Evolutionary conservation across 495 filamentous ascomycete species (phyloP).

Genomic region (Aspergillus affinis): DNA sequence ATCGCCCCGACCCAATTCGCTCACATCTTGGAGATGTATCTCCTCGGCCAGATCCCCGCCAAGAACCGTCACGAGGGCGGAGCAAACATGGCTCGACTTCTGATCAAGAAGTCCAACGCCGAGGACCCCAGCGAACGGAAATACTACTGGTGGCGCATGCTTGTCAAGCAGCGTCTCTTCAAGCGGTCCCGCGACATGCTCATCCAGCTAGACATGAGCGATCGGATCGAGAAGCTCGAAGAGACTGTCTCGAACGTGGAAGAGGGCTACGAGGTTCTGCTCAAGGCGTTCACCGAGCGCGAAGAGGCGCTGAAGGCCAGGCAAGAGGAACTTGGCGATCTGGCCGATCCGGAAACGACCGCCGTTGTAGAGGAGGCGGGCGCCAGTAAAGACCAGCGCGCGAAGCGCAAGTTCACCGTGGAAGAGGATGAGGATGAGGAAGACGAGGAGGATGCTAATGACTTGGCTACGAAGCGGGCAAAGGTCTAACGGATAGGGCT

Average conservation of each 20-base stretch:
- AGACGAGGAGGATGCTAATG: slow-evolving; percentile 39
- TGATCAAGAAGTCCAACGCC: slow-evolving; percentile 56
- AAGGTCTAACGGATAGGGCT: slow-evolving; percentile 28
- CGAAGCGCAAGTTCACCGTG: slow-evolving; percentile 50
- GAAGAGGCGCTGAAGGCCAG: slow-evolving; percentile 25
- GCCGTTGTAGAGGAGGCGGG: slow-evolving; percentile 20
- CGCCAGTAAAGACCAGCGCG: slow-evolving; percentile 26
- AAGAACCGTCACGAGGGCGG: slow-evolving; percentile 57
- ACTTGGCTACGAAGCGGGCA: slow-evolving; percentile 33
- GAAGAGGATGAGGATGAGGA: slow-evolving; percentile 52
- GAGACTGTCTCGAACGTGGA: slow-evolving; percentile 74
- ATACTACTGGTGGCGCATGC: slow-evolving; percentile 80
- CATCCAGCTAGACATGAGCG: slow-evolving; percentile 70
- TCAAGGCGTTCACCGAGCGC: slow-evolving; percentile 52
- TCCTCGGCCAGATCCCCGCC: slow-evolving; percentile 70
- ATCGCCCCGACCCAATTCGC: slow-evolving; percentile 86
- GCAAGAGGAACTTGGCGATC: slow-evolving; percentile 25
- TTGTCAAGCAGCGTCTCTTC: slow-evolving; percentile 79
- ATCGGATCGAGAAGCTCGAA: slow-evolving; percentile 79
- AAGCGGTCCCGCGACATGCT: slow-evolving; percentile 75
- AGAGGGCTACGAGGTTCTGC: slow-evolving; percentile 73
- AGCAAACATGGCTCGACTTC: slow-evolving; percentile 45
- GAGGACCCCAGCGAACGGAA: slow-evolving; percentile 55
- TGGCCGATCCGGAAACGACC: slow-evolving; percentile 18
- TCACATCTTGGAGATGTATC: slow-evolving; percentile 83